These are phyloP conservation scores for Punctularia strigosozonata DNA, from an alignment of 768 basidiomycete species.

Conservation along the genomic window DNA sequence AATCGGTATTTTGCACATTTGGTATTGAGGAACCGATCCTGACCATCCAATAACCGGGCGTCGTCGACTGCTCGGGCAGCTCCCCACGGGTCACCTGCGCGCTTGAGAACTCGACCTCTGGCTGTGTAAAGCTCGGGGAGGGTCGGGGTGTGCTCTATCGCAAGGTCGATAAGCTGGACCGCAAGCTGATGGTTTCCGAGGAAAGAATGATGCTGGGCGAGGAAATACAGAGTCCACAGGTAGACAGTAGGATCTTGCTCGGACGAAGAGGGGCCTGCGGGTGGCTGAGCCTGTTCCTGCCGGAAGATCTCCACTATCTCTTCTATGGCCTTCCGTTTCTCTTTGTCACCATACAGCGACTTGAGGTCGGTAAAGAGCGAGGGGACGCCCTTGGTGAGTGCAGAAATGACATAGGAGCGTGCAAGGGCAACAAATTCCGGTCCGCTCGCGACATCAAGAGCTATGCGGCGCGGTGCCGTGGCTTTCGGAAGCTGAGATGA, in stretches of 20 bases:
- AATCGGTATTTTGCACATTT: slow-evolving; percentile 88
- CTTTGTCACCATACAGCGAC: slow-evolving; percentile 53
- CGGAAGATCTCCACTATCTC: slow-evolving; percentile 47
- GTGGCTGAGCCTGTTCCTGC: too few species aligned
- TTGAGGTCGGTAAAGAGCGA: slow-evolving; percentile 92
- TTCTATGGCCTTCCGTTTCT: slow-evolving; percentile 61
- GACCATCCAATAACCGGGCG: slow-evolving; percentile 77
- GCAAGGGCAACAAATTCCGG: not conserved
- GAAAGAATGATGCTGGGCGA: slow-evolving; percentile 79
- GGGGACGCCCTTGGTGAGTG: slow-evolving; percentile 77
- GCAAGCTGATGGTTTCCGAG: slow-evolving; percentile 38
- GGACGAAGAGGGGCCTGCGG: too few species aligned
- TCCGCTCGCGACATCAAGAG: slow-evolving; percentile 55
- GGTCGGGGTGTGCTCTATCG: slow-evolving; percentile 81
- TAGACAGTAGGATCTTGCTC: slow-evolving; percentile 53
- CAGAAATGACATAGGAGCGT: slow-evolving; percentile 48
- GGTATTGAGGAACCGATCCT: slow-evolving; percentile 91
- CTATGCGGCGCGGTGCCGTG: slow-evolving; percentile 59
- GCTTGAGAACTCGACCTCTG: slow-evolving; percentile 76
- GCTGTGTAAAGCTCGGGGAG: slow-evolving; percentile 82
- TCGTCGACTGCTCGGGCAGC: slow-evolving; percentile 73
- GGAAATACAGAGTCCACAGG: slow-evolving; percentile 92
- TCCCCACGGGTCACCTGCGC: slow-evolving; percentile 65
- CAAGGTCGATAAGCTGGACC: slow-evolving; percentile 48
- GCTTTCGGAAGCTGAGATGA: slow-evolving; percentile 53